phyloP scores from a whole-genome alignment of 768 basidiomycete genomes.

The Suillus cothurnatus region DNA sequence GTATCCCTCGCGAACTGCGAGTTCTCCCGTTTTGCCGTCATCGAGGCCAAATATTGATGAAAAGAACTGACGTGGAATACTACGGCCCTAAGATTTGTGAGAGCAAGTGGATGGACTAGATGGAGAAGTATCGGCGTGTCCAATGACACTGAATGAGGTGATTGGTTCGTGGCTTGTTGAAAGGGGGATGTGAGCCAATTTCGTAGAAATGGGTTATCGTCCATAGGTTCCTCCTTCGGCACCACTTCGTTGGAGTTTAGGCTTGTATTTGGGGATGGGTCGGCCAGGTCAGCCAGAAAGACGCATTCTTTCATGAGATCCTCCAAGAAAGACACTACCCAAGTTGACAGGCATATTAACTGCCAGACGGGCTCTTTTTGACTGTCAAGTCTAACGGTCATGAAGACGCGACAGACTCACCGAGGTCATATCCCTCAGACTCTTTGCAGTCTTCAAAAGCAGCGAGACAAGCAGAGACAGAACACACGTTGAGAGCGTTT shows the following conservation, averaged over 20 bases:
- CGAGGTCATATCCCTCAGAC: constrained; percentile 61
- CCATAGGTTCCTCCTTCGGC: constrained; percentile 30
- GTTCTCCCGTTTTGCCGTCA: constrained; percentile 60
- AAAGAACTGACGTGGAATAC: constrained; percentile 62
- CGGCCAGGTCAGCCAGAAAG: constrained; percentile 31
- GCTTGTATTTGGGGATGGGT: constrained; percentile 10
- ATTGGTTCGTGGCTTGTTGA: constrained; percentile 19
- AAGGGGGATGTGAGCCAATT: constrained; percentile 34
- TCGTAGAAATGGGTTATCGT: constrained; percentile 26
- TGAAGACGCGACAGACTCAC: constrained; percentile 37
- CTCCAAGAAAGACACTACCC: constrained; percentile 65
- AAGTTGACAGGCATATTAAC: constrained; percentile 60
- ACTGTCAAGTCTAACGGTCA: constrained; percentile 8
- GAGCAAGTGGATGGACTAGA: constrained; percentile 61
- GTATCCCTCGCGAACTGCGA: constrained; percentile 65
- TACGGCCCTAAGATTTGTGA: constrained; percentile 52
- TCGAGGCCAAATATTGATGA: constrained; percentile 50
- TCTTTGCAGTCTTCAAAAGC: constrained; percentile 73
- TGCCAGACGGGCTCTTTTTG: constrained; percentile 71
- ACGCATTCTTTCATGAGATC: constrained; percentile 59
- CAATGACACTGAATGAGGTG: constrained; percentile 22
- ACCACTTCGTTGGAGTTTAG: constrained; percentile 5
- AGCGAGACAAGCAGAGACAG: constrained; percentile 56
- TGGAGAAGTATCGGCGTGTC: constrained; percentile 52
- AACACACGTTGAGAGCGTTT: constrained; percentile 67